Percentiles rank a stretch among this genome's conserved stretches.
Evolutionary conservation across 352 stramenopile species (phyloP).

Genomic region (Peronospora farinosa): DNA sequence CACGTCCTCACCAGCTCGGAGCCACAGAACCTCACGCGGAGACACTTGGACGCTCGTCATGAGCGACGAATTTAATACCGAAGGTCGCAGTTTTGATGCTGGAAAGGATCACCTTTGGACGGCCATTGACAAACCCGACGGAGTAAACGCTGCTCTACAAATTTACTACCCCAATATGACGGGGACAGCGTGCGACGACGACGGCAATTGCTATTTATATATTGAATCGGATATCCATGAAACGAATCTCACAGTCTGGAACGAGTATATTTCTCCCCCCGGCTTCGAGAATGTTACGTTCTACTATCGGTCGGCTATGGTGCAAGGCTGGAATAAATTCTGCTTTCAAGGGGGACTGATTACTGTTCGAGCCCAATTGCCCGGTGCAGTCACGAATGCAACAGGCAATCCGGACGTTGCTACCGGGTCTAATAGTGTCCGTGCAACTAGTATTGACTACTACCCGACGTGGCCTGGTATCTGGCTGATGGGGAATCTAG

Average conservation of each 20-base stretch:
- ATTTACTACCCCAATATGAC: slow-evolving; percentile 63
- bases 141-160: slow-evolving; percentile 62
- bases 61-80: slow-evolving; percentile 70
- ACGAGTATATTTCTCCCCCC: slow-evolving; percentile 48
- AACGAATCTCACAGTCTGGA: slow-evolving; percentile 51
- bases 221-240: slow-evolving; percentile 43
- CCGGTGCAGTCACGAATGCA: slow-evolving; percentile 32
- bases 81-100: slow-evolving; percentile 68
- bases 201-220: slow-evolving; percentile 50
- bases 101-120: slow-evolving; percentile 90
- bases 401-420: slow-evolving; percentile 44
- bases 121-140: slow-evolving; percentile 57
- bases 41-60: slow-evolving; percentile 59
- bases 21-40: slow-evolving; percentile 42
- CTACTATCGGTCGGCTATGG: slow-evolving; percentile 73
- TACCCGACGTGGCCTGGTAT: slow-evolving; percentile 90
- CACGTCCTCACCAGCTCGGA: slow-evolving; percentile 36
- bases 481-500: slow-evolving; percentile 95
- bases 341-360: slow-evolving; percentile 91
- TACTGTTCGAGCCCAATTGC: slow-evolving; percentile 83
- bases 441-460: slow-evolving; percentile 21
- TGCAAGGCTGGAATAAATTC: slow-evolving; percentile 94
- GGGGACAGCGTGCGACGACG: slow-evolving; percentile 42
- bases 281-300: slow-evolving; percentile 36
- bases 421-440: slow-evolving; percentile 19